Base-by-base conservation (phyloP, 192 early-diverging fungal genomes). In the Backusella circina region DNA sequence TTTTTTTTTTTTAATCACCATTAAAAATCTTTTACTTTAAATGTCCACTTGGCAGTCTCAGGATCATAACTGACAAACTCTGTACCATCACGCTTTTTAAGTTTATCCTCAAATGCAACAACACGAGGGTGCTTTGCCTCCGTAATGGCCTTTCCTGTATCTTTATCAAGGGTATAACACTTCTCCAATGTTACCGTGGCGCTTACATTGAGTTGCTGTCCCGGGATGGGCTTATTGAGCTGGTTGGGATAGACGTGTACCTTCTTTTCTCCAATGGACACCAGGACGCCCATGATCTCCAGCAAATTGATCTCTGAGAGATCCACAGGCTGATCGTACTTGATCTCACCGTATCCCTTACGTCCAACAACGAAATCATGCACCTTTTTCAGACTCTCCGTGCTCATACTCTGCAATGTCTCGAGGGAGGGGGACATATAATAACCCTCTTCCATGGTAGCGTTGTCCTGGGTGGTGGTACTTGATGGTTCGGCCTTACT, bases 91-190 rank as follows among this genome's bases (percentile, higher is more conserved):
- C 93, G 88, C 6, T 77, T 80, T 72, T 88, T 87, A 28, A 99
- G 83, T 12, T 91, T 89, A 37, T 86, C 84, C 68, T 93, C 78
- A 69, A 94, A 92, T 54, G 86, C 85, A 68, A 90, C 85, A 71
- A 91, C 86, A 10, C 87, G 83, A 47, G 92, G 90, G 39, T 96
- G 93, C n/a, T 87, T 83, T 68, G 86, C 84, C 70, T 93, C 89
- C 15, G 36, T 83, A 67, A 98, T 90, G 12, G 87, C 78, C 51
- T 89, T 79, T 26, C 90, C 87, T 1, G 94, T 92, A 2, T 79
- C 77, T 76, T 93, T 94, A 80, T 97, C 95, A n/a, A 89, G 67
- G 5, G 96, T 88, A 93, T 93, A 98, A 83, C 95, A 97, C 12
- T 86, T 74, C 23, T 91, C 85, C 66, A 99, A 86, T 26, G 88